These are phyloP conservation scores for Diaporthe eres DNA, from an alignment of 2,329 filamentous ascomycete genomes.

Conservation along the genomic window DNA sequence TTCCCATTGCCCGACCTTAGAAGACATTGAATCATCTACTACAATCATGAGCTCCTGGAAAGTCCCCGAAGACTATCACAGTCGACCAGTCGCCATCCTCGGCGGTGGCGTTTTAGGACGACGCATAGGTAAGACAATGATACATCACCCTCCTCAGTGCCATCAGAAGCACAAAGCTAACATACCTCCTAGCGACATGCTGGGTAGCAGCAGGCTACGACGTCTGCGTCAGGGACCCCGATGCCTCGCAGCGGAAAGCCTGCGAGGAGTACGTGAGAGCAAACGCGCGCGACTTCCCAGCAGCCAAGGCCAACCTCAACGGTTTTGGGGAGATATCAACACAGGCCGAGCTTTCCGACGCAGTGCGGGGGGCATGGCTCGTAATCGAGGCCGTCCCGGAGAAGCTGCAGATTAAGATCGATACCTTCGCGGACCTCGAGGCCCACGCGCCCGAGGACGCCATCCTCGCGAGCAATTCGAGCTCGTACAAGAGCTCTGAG, in stretches of 20 bases:
- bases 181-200: constrained; percentile 45
- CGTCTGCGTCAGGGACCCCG: constrained; percentile 60
- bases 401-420: constrained; percentile 62
- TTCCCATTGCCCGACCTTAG: not conserved
- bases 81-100: constrained; percentile 54
- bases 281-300: constrained; percentile 51
- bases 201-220: constrained; percentile 60
- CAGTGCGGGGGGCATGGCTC: constrained; percentile 64
- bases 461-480: constrained; percentile 66
- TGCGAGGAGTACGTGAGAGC: constrained; percentile 57
- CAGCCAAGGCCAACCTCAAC: constrained; percentile 38
- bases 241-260: constrained; percentile 51
- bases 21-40: not conserved
- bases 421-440: constrained; percentile 63
- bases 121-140: constrained; percentile 49
- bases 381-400: constrained; percentile 69
- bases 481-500: constrained; percentile 64
- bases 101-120: constrained; percentile 60
- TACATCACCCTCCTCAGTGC: not conserved
- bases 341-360: constrained; percentile 54
- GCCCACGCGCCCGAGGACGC: constrained; percentile 57
- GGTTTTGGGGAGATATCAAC: constrained; percentile 49
- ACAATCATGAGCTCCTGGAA: constrained; percentile 17
- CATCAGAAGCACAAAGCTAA: not conserved
- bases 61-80: constrained; percentile 15